phyloP scores from a whole-genome alignment of 371 early-diverging fungal species.

The Smittium culicis region DNA sequence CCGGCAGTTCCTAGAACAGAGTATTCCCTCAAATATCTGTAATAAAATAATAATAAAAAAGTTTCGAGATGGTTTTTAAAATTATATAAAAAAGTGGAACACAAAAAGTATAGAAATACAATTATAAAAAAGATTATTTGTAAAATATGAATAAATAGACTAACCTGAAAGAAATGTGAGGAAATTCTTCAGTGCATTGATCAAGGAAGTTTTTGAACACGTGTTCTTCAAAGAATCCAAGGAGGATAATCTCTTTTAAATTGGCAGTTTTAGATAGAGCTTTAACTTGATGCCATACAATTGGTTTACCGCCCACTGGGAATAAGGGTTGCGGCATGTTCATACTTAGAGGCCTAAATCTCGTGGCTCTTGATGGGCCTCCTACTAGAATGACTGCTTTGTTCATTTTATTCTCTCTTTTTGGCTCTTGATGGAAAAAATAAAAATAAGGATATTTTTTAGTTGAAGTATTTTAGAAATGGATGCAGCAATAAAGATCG shows the following conservation, averaged over 20 bases:
- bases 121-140: neutral
- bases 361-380: conserved; percentile 91
- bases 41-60: neutral
- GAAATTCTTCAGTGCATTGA: conserved; percentile 69
- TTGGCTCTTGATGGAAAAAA: too few species aligned
- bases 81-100: neutral
- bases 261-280: conserved; percentile 74
- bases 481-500: too few species aligned
- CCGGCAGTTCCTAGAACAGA: conserved; percentile 93
- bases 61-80: neutral
- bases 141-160: neutral
- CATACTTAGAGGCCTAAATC: conserved; percentile 93
- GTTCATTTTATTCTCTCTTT: too few species aligned
- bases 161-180: conserved; percentile 66
- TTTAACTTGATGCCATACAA: conserved; percentile 88
- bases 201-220: conserved; percentile 78
- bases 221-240: conserved; percentile 90
- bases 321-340: conserved; percentile 93
- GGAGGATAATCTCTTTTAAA: conserved; percentile 79
- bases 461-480: too few species aligned
- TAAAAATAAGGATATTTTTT: too few species aligned
- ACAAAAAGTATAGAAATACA: neutral
- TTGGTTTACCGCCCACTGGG: conserved; percentile 88
- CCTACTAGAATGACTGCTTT: conserved; percentile 94
- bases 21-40: conserved; percentile 89